phyloP scores from a whole-genome alignment of 805 yeast species.

The Ogataea populi-albae region DNA sequence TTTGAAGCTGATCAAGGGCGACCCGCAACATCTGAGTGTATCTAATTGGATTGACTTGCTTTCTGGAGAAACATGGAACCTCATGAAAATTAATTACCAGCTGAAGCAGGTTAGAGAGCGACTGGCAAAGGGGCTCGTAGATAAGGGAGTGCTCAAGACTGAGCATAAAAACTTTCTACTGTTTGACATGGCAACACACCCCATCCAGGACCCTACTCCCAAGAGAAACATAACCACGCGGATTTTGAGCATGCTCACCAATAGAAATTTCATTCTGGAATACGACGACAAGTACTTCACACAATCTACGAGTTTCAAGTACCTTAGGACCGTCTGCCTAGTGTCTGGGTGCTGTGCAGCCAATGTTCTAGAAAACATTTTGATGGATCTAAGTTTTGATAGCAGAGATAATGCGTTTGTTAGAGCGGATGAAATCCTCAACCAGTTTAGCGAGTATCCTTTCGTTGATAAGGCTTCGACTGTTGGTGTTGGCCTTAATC shows the following conservation, averaged over 20 bases:
- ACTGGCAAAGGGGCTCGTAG: slow-evolving; percentile 93
- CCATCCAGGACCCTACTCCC: slow-evolving; percentile 80
- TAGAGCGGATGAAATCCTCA: slow-evolving; percentile 88
- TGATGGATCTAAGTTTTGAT: slow-evolving; percentile 73
- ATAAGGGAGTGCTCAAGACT: slow-evolving; percentile 93
- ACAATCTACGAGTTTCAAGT: slow-evolving; percentile 59
- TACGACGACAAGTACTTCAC: slow-evolving; percentile 66
- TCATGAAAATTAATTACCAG: slow-evolving; percentile 91
- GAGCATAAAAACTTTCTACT: slow-evolving; percentile 91
- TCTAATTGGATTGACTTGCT: slow-evolving; percentile 91
- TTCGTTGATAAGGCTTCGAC: slow-evolving; percentile 56
- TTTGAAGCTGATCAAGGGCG: slow-evolving; percentile 80
- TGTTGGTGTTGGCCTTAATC: slow-evolving; percentile 68
- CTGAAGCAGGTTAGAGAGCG: slow-evolving; percentile 96
- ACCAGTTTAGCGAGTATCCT: slow-evolving; percentile 82
- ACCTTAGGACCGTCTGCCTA: slow-evolving; percentile 75
- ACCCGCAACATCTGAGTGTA: slow-evolving; percentile 74
- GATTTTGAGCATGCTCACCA: slow-evolving; percentile 63
- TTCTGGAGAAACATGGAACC: slow-evolving; percentile 96
- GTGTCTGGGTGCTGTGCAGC: slow-evolving; percentile 94
- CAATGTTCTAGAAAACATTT: slow-evolving; percentile 88
- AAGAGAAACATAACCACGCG: slow-evolving; percentile 79
- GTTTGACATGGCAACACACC: slow-evolving; percentile 99
- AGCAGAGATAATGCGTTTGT: slow-evolving; percentile 89
- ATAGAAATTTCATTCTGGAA: slow-evolving; percentile 61